These are phyloP conservation scores for Aechmea fasciata DNA, from an alignment of 176 grass and related monocot species.

Conservation along the genomic window DNA sequence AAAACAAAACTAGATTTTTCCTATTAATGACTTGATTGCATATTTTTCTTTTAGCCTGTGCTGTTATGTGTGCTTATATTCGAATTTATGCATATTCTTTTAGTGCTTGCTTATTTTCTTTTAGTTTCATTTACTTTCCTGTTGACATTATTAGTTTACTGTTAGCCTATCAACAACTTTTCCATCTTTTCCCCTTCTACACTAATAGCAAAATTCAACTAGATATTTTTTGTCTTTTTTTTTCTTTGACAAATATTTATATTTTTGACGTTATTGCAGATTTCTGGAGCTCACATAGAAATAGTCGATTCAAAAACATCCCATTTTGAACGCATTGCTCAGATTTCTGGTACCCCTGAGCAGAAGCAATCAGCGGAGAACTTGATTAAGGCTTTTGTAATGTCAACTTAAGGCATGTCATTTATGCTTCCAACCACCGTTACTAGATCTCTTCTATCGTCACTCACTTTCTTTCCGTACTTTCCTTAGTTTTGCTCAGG, in stretches of 20 bases:
- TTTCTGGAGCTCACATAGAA: constrained; percentile 88
- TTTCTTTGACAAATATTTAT: constrained; percentile 7
- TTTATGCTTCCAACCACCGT: constrained; percentile 12
- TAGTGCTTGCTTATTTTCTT: neutral
- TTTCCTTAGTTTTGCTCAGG: constrained; percentile 20
- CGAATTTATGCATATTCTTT: neutral
- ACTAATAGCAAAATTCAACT: neutral
- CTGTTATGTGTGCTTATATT: neutral
- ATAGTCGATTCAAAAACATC: constrained; percentile 77
- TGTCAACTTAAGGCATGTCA: constrained; percentile 53
- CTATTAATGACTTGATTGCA: no score
- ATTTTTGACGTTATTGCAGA: constrained; percentile 48
- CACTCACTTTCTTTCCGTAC: constrained; percentile 11
- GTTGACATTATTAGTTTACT: constrained; percentile 8
- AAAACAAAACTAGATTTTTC: no score
- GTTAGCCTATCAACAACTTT: no score
- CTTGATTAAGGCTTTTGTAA: constrained; percentile 92
- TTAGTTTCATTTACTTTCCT: neutral
- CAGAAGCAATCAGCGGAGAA: constrained; percentile 84
- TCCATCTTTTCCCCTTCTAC: no score
- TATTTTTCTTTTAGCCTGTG: neutral
- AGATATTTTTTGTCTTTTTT: neutral
- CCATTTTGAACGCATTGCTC: constrained; percentile 71
- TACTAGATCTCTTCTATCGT: constrained; percentile 17
- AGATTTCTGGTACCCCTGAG: constrained; percentile 64